Base-by-base conservation (phyloP, 2,329 filamentous ascomycete species). In the Talaromyces amestolkiae region DNA sequence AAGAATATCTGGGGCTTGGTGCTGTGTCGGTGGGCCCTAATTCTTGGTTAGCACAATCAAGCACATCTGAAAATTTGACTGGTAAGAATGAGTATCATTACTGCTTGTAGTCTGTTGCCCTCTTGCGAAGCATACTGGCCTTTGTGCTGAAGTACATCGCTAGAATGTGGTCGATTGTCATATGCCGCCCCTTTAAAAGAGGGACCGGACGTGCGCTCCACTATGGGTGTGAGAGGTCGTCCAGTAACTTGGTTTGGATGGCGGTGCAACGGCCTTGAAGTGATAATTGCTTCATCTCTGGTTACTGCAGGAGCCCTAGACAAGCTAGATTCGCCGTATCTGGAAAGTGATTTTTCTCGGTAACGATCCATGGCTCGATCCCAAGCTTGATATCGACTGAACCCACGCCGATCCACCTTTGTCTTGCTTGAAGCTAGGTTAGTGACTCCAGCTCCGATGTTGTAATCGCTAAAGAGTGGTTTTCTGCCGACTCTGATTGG, bases 301-400 rank as follows among this genome's bases (percentile, higher is more conserved):
- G 37, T 45, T 27, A 37, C 19, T 2, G 22, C 22, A 33, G 49
- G 58, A 27, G 22, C 31, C 35, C 17, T 19, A 49, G 51, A 61
- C 11, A n/a, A 13, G 24, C 39, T 47, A 9, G 39, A n/a, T 15
- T 65, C n/a, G 45, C 19, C 27, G 43, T 47, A 45, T 33, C 17
- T 33, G 15, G 39, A 53, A 49, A 60, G 51, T n/a, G 54, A 47
- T 33, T 70, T 70, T 43, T 76, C 74, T 61, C 76, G 77, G 68
- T 79, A 80, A 60, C 76, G 73, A 67, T 76, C 75, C 67, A 78
- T 72, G 24, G 79, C 79, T 66, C 79, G 78, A 64, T 81, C 78
- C 80, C 80, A 82, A 54, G 79, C 78, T 70, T 80, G 76, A 67
- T 81, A 82, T 69, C 80, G 77, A 70, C 76, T 81, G 63, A 80